These are phyloP conservation scores for Trichoderma erinaceum DNA, from an alignment of 495 filamentous ascomycete species.

Conservation along the genomic window DNA sequence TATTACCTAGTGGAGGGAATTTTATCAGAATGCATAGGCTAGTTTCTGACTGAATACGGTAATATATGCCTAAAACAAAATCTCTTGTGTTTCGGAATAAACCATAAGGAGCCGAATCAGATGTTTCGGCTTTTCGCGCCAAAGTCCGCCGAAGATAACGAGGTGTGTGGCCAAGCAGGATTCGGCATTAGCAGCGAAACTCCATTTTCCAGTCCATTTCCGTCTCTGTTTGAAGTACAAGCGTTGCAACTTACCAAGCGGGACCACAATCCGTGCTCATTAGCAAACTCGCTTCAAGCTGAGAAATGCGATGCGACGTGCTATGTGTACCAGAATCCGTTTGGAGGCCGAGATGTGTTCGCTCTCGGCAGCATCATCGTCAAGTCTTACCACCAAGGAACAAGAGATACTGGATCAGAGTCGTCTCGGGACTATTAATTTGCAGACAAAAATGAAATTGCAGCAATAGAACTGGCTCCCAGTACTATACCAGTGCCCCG, in stretches of 20 bases:
- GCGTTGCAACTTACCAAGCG: no score
- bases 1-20: no score
- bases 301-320: no score
- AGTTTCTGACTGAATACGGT: no score
- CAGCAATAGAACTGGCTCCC: slow-evolving; percentile 22
- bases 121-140: neutral
- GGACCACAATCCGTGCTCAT: no score
- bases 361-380: slow-evolving; percentile 42
- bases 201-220: no score
- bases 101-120: neutral
- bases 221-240: neutral
- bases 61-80: neutral
- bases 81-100: neutral
- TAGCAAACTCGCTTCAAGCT: no score
- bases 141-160: neutral
- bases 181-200: no score
- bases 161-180: neutral
- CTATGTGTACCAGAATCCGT: no score
- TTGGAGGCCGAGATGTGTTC: slow-evolving; percentile 38
- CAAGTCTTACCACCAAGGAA: slow-evolving; percentile 37
- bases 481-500: no score
- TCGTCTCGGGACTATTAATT: slow-evolving; percentile 28
- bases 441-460: slow-evolving; percentile 39
- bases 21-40: no score
- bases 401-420: slow-evolving; percentile 15